Conservation (phyloP, 495 filamentous ascomycete species). For the Aspergillus affinis region DNA sequence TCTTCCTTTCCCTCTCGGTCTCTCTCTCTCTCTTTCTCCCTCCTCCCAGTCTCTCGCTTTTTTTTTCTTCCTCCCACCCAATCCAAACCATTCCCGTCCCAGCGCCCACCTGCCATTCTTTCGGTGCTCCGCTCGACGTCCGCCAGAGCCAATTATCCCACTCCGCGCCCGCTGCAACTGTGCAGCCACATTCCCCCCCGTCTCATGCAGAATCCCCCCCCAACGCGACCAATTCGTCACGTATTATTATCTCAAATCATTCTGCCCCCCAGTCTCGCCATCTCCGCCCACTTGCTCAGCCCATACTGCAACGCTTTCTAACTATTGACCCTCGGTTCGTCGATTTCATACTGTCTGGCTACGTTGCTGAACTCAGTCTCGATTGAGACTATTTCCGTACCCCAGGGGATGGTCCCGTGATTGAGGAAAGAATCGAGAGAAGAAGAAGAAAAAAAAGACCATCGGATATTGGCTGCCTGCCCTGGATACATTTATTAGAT, state of each 20-base stretch:
- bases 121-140: conserved; percentile 9
- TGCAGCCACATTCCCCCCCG: conserved; percentile 26
- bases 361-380: not conserved
- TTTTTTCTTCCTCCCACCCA: not conserved
- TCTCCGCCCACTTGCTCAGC: not conserved
- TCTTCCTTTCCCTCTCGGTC: conserved; percentile 13
- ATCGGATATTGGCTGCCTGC: not conserved
- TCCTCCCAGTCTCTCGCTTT: conserved; percentile 4
- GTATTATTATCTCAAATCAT: conserved; percentile 11
- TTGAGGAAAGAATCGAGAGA: not conserved
- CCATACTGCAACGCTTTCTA: not conserved
- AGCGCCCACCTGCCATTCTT: conserved; percentile 9
- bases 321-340: not conserved
- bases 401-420: not conserved
- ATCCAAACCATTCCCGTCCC: conserved; percentile 6
- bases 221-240: conserved; percentile 15
- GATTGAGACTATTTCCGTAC: not conserved
- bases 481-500: not conserved
- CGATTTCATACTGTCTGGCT: not conserved
- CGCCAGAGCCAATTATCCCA: conserved; percentile 8
- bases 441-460: not conserved
- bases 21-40: conserved; percentile 13
- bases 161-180: conserved; percentile 15
- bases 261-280: not conserved
- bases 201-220: conserved; percentile 11